phyloP scores from a whole-genome alignment of 768 basidiomycete genomes.

The Hygrophorus russula region DNA sequence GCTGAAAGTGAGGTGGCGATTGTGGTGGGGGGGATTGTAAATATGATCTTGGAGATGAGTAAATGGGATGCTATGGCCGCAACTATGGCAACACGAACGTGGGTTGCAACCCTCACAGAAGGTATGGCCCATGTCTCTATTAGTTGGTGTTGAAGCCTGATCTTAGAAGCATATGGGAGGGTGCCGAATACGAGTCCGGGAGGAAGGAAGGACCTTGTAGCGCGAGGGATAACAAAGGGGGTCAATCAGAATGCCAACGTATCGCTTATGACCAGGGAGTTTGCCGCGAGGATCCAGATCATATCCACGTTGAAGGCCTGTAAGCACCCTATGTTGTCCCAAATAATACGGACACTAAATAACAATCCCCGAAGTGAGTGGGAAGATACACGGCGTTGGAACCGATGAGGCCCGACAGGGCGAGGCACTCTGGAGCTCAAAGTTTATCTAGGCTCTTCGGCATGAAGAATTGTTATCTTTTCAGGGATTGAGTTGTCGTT shows the following conservation, averaged over 20 bases:
- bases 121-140: conserved; percentile 19
- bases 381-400: conserved; percentile 34
- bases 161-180: conserved; percentile 7
- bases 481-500: too few relatives aligned
- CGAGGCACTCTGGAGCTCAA: conserved; percentile 43
- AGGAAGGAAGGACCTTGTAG: conserved; percentile 28
- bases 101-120: conserved; percentile 36
- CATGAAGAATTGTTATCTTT: too few relatives aligned
- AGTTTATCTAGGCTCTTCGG: conserved; percentile 26
- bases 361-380: conserved; percentile 26
- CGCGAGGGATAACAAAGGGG: conserved; percentile 38
- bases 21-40: conserved; percentile 41
- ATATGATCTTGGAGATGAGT: conserved; percentile 44
- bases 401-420: conserved; percentile 38
- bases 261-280: conserved; percentile 40
- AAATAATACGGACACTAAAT: not conserved
- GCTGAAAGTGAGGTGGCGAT: conserved; percentile 36
- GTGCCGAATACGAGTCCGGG: conserved; percentile 12
- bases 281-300: conserved; percentile 42
- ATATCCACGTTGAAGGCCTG: conserved; percentile 41
- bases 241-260: conserved; percentile 39
- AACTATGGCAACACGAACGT: conserved; percentile 44
- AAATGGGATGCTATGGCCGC: conserved; percentile 47
- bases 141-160: not conserved
- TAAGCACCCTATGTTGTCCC: conserved; percentile 16